Percentiles rank a stretch among this genome's conserved stretches.
phyloP scores from a whole-genome alignment of 768 basidiomycete species.

The Candolleomyces aberdarensis region DNA sequence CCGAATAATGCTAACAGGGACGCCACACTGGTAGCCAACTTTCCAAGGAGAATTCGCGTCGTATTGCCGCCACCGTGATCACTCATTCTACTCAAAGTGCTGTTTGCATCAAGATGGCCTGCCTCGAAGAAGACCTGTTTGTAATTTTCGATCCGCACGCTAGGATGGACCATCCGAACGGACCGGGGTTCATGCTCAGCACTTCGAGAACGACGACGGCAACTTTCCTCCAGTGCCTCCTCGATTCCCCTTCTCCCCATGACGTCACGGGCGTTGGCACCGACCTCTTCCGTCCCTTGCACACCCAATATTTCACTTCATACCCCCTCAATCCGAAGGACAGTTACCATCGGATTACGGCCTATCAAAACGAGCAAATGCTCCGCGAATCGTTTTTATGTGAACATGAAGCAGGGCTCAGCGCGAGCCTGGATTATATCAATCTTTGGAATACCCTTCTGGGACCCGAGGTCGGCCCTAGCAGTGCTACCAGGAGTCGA shows the following conservation, averaged over 20 bases:
- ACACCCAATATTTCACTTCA: not conserved
- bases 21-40: conserved; percentile 4
- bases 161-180: conserved; percentile 7
- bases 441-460: conserved; percentile 4
- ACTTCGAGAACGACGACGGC: conserved; percentile 6
- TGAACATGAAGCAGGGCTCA: conserved; percentile 6
- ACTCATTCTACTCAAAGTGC: conserved; percentile 6
- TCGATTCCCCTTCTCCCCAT: not conserved
- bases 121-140: conserved; percentile 7
- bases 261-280: not conserved
- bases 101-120: conserved; percentile 6
- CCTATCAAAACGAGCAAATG: conserved; percentile 10
- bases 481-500: not conserved
- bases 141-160: conserved; percentile 9
- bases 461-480: conserved; percentile 5
- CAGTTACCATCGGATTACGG: conserved; percentile 4
- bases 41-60: conserved; percentile 5
- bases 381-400: conserved; percentile 11
- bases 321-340: conserved; percentile 7
- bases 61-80: conserved; percentile 9
- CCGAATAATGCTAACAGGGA: not conserved
- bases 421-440: conserved; percentile 9
- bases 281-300: not conserved
- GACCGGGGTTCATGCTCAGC: conserved; percentile 11
- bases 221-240: conserved; percentile 4